Evolutionary conservation across 805 yeast species (phyloP).

Genomic region (Metschnikowia shivogae): DNA sequence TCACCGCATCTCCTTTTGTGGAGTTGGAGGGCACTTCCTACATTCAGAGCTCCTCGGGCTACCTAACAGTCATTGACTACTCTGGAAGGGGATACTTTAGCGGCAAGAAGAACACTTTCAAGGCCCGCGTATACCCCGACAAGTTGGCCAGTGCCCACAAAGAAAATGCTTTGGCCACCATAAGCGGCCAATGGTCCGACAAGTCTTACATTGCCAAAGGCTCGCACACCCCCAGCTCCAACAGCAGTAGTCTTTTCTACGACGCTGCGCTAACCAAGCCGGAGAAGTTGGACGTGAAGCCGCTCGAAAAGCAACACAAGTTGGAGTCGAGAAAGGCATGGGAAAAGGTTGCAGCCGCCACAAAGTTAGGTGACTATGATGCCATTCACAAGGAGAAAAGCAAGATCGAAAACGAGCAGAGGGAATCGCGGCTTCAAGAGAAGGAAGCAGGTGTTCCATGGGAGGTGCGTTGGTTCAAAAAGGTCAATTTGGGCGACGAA

Average conservation of each 20-base stretch:
- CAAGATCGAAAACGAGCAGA: slow-evolving; percentile 76
- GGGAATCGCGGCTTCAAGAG: slow-evolving; percentile 76
- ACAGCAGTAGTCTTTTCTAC: slow-evolving; percentile 52
- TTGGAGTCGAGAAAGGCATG: slow-evolving; percentile 89
- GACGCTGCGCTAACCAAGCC: slow-evolving; percentile 52
- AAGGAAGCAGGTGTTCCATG: slow-evolving; percentile 58
- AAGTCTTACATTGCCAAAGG: slow-evolving; percentile 63
- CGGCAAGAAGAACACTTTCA: slow-evolving; percentile 91
- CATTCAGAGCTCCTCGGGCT: slow-evolving; percentile 80
- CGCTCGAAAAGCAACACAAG: slow-evolving; percentile 72
- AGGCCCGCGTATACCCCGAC: slow-evolving; percentile 71
- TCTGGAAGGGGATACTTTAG: slow-evolving; percentile 92
- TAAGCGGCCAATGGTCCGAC: slow-evolving; percentile 92
- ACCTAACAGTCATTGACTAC: slow-evolving; percentile 67
- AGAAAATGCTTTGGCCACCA: slow-evolving; percentile 69
- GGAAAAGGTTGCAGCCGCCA: slow-evolving; percentile 85
- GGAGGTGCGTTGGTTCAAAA: slow-evolving; percentile 80
- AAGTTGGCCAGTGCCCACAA: slow-evolving; percentile 44
- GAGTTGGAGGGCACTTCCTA: slow-evolving; percentile 88
- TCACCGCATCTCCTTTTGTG: slow-evolving; percentile 89
- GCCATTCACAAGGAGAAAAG: slow-evolving; percentile 72
- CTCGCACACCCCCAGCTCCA: slow-evolving; percentile 39
- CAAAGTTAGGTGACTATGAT: slow-evolving; percentile 69
- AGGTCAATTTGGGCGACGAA: slow-evolving; percentile 24
- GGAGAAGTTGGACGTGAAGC: slow-evolving; percentile 67